Conservation (phyloP, 768 basidiomycete species). For the Lyophyllum decastes region DNA sequence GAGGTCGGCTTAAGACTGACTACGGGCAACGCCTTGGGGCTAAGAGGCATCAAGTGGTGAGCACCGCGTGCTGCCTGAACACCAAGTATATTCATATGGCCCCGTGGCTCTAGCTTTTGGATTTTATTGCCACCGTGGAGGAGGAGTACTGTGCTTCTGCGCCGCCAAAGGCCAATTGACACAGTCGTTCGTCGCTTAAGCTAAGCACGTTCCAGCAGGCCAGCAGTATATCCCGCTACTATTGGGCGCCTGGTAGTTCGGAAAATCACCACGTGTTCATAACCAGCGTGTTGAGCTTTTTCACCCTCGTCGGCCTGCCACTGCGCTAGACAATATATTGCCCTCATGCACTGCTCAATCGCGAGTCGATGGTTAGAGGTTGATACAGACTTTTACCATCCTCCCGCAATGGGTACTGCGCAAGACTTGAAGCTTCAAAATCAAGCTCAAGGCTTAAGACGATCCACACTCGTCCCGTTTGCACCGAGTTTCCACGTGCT, state of each 20-base stretch:
- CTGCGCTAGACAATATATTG: too few relatives aligned
- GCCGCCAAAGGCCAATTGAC: neutral
- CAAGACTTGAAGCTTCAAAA: too few relatives aligned
- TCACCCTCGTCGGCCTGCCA: too few relatives aligned
- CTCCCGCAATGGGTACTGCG: too few relatives aligned
- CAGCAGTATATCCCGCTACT: too few relatives aligned
- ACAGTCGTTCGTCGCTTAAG: conserved; percentile 1
- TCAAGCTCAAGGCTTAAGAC: too few relatives aligned
- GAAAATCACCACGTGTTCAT: neutral
- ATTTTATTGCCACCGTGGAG: conserved; percentile 15
- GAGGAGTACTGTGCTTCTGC: conserved; percentile 14
- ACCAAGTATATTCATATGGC: neutral
- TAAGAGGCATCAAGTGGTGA: conserved; percentile 71
- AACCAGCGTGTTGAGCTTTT: too few relatives aligned
- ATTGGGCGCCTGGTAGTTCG: neutral
- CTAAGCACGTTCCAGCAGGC: neutral
- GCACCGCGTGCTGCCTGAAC: conserved; percentile 4
- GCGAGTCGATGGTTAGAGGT: too few relatives aligned
- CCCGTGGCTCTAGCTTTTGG: conserved; percentile 10
- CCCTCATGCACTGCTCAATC: too few relatives aligned
- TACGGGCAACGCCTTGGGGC: conserved; percentile 68
- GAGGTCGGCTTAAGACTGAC: conserved; percentile 74
- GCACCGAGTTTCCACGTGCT: too few relatives aligned
- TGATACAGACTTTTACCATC: too few relatives aligned
- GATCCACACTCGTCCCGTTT: too few relatives aligned